Base-by-base conservation (phyloP, 148 eudicot species). In the Fagopyrum tataricum region DNA sequence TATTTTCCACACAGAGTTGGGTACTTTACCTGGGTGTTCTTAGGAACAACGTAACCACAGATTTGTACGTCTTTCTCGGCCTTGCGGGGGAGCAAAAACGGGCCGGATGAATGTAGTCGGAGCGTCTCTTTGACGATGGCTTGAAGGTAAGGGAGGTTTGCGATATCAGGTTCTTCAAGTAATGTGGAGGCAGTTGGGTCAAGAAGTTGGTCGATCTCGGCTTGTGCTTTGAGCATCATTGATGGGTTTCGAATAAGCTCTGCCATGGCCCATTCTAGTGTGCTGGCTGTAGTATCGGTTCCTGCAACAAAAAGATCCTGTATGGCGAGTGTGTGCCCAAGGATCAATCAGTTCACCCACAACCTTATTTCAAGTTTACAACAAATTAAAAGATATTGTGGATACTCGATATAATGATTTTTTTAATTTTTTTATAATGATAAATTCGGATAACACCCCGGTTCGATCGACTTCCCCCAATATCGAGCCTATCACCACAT, bases 61-160 rank as follows among this genome's bases (percentile, higher is more conserved):
- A 86, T 48, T 11, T 75, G 74, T 68, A 86, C 86, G 0, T 83
- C 74, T 5, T 72, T 72, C 78, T 83, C 82, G 14, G 90, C 89
- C 83, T 71, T 87, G 75, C 81, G 89, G 17, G 93, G 93, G 6
- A 89, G 78, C 67, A 87, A 67, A 51, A 76, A 74, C 6, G 90
- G 90, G 7, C 85, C 89, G 7, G 96, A 86, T 8, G 92, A 90
- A 76, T 88, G 91, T 20, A 90, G 64, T 42, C 91, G 92, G 3
- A 52, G 18, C 21, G 58, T 82, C 41, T 90, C 95, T 52, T 87
- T 90, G 51, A 90, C 74, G 6, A 90, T 82, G 12, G 96, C 96
- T 75, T 83, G 78, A 15, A 90, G 82, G 82, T 90, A 90, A 7
- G 92, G 92, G 31, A 90, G 89, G 4, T 78, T 73, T 7, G 79